Base-by-base conservation (phyloP, 805 yeast genomes). In the Lipomyces mesembrius region DNA sequence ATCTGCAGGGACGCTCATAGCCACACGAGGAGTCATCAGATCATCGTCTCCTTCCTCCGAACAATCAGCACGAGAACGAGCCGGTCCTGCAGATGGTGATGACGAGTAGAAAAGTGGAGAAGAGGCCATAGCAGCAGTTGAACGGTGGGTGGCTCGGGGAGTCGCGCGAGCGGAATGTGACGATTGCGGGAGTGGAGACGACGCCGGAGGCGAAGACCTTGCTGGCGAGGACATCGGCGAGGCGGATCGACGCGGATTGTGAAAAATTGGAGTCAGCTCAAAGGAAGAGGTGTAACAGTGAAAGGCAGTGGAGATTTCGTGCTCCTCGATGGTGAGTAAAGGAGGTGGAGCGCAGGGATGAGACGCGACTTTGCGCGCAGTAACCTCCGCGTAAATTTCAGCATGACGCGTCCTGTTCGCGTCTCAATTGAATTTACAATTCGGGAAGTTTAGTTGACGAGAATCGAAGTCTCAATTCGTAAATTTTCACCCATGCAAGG, bases 101-200 rank as follows among this genome's bases (percentile, higher is more conserved):
- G 69, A 66, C n/a, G 64, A 55, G 59, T 57, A 66, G 59, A 66
- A 61, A 12, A 62, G 58, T 20, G 69, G 69, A 22, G 69, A 66
- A n/a, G 66, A 66, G 35, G 59, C 61, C 35, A 53, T 29, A 54
- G 53, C 53, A 2, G 57, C 34, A 22, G 57, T 25, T 14, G 17
- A 35, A 6, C 35, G 37, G 17, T 9, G 43, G 12, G 61, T 56
- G 17, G 35, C 27, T 12, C 57, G 55, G 17, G 61, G 35, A 12
- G 20, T 35, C 25, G 14, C 34, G 17, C 59, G 32, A 3, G 65
- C 27, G 11, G 65, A 39, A 9, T 58, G 46, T n/a, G 65, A 59
- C 46, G 49, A 20, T 0, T 37, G 59, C 9, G 20, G n/a, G 4
- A 51, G 59, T 6, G 59, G n/a, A 20, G 49, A 32, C 8, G 59